phyloP scores from a whole-genome alignment of 2,329 filamentous ascomycete species.

The Microdochium trichocladiopsis region DNA sequence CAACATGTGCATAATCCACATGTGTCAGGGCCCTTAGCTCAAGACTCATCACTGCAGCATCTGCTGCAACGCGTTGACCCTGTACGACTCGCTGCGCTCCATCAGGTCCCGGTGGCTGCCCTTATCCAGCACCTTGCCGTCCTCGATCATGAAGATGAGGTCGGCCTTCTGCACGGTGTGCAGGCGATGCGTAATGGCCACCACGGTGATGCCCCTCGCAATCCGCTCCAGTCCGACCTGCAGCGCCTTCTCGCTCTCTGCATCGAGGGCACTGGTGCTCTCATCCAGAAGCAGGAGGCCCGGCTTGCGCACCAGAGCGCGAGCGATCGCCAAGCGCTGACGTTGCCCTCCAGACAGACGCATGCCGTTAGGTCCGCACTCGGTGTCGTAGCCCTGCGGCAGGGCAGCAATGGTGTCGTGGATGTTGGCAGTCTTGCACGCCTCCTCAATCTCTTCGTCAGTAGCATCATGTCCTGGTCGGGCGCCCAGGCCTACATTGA shows the following conservation, averaged over 20 bases:
- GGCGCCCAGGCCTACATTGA: constrained; percentile 56
- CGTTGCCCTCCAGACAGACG: constrained; percentile 43
- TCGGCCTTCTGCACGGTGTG: constrained; percentile 34
- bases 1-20: no score
- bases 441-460: constrained; percentile 51
- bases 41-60: constrained; percentile 8
- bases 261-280: constrained; percentile 42
- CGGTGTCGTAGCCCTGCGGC: constrained; percentile 39
- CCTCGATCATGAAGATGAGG: constrained; percentile 33
- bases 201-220: constrained; percentile 28
- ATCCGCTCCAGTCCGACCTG: constrained; percentile 36
- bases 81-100: constrained; percentile 24
- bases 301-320: constrained; percentile 22
- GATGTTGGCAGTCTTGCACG: constrained; percentile 54
- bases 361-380: constrained; percentile 40
- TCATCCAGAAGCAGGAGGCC: constrained; percentile 34
- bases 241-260: constrained; percentile 34
- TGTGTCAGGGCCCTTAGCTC: no score
- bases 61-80: constrained; percentile 18
- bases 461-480: constrained; percentile 46
- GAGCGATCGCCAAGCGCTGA: constrained; percentile 39
- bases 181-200: constrained; percentile 37
- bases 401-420: constrained; percentile 58
- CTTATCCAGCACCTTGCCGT: constrained; percentile 27
- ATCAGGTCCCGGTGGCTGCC: constrained; percentile 29